Evolutionary conservation across 305 asterid species (phyloP), one percentile per base, ranked within the genome.

Genomic region (Fraxinus floribunda): DNA sequence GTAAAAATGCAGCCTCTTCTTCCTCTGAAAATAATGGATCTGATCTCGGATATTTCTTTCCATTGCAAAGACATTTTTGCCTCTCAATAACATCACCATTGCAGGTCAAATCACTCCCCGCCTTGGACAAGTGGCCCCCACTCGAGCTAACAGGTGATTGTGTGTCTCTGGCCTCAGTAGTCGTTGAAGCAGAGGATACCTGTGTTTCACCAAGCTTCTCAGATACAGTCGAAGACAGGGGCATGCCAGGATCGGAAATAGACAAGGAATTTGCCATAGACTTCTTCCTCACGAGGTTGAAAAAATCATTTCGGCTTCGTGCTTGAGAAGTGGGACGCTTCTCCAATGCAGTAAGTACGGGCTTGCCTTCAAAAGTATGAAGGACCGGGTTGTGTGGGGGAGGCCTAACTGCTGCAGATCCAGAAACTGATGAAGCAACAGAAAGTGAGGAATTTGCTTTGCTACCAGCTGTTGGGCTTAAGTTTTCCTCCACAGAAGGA

Each of bases 1-100:
- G 97, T 70, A 97, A 86, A 82, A 97, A 91, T 35, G 94, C 96
- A 85, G 97, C 91, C 88, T 97, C 99, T 89, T 93, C 98, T 87
- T 94, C 97, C 83, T 94, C 99, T 0, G 98, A 79, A 78, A 88
- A 86, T 22, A 88, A 78, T 36, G 90, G 91, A 84, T 86, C 88
- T 34, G 82, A 79, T 76, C 82, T 84, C 29, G 84, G 79, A 85
- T 86, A 80, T 29, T 79, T 87, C 88, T 82, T 86, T 22, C 91
- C 94, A 82, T 88, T 88, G 81, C 83, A 41, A 71, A 55, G 88
- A 79, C 35, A 57, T 74, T 83, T 88, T 75, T 84, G 84, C 10
- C 57, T 85, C 78, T 82, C 73, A 26, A 57, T n/a, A 44, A 68
- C 62, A 29, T 82, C 90, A 24, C 85, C 90, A 78, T 82, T 86